phyloP scores from a whole-genome alignment of 306 rosid species.

The Prosopis cineraria region DNA sequence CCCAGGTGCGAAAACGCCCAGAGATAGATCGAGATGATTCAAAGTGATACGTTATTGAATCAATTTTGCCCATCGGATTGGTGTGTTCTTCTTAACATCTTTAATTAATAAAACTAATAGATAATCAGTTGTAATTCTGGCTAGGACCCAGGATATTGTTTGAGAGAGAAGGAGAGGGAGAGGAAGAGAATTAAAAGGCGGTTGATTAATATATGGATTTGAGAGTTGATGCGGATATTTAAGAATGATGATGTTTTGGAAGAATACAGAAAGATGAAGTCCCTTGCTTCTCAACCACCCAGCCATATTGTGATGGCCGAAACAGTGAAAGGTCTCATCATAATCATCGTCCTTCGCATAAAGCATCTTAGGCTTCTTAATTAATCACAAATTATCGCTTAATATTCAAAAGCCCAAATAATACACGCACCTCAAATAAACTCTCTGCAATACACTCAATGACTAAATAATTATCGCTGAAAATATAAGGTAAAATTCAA shows the following conservation, averaged over 20 bases:
- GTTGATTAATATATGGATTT: slow-evolving; percentile 37
- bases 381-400: slow-evolving; percentile 38
- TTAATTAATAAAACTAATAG: neutral
- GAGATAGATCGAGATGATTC: slow-evolving; percentile 33
- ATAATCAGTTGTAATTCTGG: neutral
- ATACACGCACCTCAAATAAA: no score
- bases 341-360: slow-evolving; percentile 43
- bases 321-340: slow-evolving; percentile 48
- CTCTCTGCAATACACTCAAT: no score
- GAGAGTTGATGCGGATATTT: slow-evolving; percentile 38
- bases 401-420: neutral
- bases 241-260: slow-evolving; percentile 42
- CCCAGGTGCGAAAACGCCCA: no score
- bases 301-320: slow-evolving; percentile 51
- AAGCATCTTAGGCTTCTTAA: slow-evolving; percentile 54
- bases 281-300: slow-evolving; percentile 79
- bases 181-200: slow-evolving; percentile 7
- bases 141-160: neutral
- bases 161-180: neutral
- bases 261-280: slow-evolving; percentile 50
- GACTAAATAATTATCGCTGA: neutral
- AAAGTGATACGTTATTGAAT: neutral
- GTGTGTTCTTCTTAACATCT: neutral
- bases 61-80: neutral
- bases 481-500: neutral